A percentile compares a stretch with the other conserved stretches of the same genome.
phyloP scores from a whole-genome alignment of 225 moss, liverwort and hornwort genomes.

The Takakia lepidozioides region DNA sequence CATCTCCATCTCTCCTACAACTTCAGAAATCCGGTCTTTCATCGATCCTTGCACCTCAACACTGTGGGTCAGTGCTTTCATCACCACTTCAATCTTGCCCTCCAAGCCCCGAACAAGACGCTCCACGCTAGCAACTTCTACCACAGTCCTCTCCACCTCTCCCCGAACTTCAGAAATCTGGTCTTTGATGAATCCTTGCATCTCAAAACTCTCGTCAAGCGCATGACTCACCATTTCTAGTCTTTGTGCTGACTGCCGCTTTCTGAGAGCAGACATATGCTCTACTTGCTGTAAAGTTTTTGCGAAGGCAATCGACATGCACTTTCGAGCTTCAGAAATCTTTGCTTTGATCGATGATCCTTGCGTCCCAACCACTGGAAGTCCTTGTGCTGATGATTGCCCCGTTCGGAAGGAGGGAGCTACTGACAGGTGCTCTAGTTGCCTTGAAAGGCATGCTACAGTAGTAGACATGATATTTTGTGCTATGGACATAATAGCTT shows the following conservation, averaged over 20 bases:
- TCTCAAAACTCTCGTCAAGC: conserved; percentile 46
- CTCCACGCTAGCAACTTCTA: conserved; percentile 54
- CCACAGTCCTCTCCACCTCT: conserved; percentile 45
- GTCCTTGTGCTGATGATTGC: conserved; percentile 49
- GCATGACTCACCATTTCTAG: conserved; percentile 43
- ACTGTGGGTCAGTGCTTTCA: too few relatives aligned
- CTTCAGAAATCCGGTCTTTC: too few relatives aligned
- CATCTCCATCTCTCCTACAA: too few relatives aligned
- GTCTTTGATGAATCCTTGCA: conserved; percentile 45
- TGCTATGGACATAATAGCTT: conserved; percentile 71
- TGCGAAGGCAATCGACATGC: conserved; percentile 39
- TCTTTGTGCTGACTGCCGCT: conserved; percentile 54
- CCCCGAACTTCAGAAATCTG: conserved; percentile 56
- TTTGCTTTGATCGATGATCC: conserved; percentile 41
- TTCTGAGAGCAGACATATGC: conserved; percentile 52
- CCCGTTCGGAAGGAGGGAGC: conserved; percentile 57
- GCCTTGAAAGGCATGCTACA: conserved; percentile 50
- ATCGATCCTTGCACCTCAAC: too few relatives aligned
- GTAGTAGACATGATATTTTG: conserved; percentile 34
- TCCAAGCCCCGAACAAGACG: conserved; percentile 64
- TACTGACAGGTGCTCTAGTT: conserved; percentile 58
- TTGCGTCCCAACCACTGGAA: conserved; percentile 41
- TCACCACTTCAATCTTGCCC: conserved; percentile 57
- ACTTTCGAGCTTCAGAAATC: conserved; percentile 64
- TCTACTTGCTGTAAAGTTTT: conserved; percentile 60